Base-by-base conservation (phyloP, 768 basidiomycete genomes). In the Thelephora aurantiotincta region DNA sequence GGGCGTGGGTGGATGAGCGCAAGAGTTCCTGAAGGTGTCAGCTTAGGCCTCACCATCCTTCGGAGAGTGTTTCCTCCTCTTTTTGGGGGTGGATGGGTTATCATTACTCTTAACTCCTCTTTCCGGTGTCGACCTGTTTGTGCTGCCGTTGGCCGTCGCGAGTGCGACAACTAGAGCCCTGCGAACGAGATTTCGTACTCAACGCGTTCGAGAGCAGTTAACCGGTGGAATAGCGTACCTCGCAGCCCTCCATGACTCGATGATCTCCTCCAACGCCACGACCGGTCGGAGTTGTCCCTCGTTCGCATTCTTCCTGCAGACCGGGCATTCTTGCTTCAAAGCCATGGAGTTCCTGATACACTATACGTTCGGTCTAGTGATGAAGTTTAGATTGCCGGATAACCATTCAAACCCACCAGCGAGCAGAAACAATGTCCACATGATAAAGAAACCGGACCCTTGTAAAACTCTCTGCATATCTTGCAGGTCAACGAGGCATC, bases 401-500 rank as follows among this genome's bases (percentile, higher is more conserved):
- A 43, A 7, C 26, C 45, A 52, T 41, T 18, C 5, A n/a, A 11
- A 57, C 79, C 54, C 52, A 86, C 84, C 56, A 74, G 58, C 12
- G 83, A 86, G 64, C 88, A 90, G 58, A 89, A 91, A 43, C 77
- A 80, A 56, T 91, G 88, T 1, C 85, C 87, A 57, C 88, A 90
- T 5, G 60, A 60, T 3, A 90, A 70, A 2, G 75, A 76, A 22
- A 90, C 79, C 4, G 88, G 88, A 0, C 72, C 85, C 45, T 74
- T 73, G 55, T 76, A 84, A 33, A 80, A 68, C 50, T 88, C 83
- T 35, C 78, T 69, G 58, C 88, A 91, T 47, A 91, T 87, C 22
- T 72, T 70, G 55, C 88, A 91, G 13, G 82, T 71, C 50, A 84
- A 64, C 9, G 80, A 70, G 16, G 70, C 59, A 54, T 91, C 88